Percentiles rank a stretch among this genome's conserved stretches.
Conservation (phyloP, 129 eudicot species). For the Calendula officinalis region DNA sequence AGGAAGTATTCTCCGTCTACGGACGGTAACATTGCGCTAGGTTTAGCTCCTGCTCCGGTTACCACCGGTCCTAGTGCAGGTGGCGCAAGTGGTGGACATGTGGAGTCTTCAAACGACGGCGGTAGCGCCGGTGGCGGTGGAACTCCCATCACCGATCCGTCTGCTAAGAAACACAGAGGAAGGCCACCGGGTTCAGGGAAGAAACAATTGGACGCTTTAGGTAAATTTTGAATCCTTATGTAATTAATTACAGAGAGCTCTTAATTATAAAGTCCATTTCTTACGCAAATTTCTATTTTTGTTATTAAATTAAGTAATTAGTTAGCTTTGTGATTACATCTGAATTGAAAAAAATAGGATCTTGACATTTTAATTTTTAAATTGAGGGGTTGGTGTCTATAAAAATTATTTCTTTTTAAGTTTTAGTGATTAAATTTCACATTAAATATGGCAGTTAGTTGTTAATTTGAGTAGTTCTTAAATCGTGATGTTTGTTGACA, state of each 20-base stretch:
- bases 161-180: slow-evolving; percentile 52
- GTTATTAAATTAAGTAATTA: slow-evolving; percentile 1
- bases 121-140: slow-evolving; percentile 29
- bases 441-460: slow-evolving; percentile 15
- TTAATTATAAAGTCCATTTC: neutral
- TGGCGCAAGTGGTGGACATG: slow-evolving; percentile 29
- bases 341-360: slow-evolving; percentile 5
- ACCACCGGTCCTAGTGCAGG: slow-evolving; percentile 21
- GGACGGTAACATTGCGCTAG: slow-evolving; percentile 31
- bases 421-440: neutral
- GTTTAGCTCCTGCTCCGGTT: slow-evolving; percentile 55
- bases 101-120: slow-evolving; percentile 31
- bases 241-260: neutral
- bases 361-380: slow-evolving; percentile 18
- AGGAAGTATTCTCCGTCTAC: slow-evolving; percentile 70
- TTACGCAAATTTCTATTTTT: neutral
- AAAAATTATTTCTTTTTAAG: neutral
- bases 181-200: slow-evolving; percentile 82
- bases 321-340: slow-evolving; percentile 1
- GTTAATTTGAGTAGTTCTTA: neutral
- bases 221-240: slow-evolving; percentile 21
- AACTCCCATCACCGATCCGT: slow-evolving; percentile 33
- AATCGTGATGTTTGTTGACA: slow-evolving; percentile 20
- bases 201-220: slow-evolving; percentile 79
- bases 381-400: slow-evolving; percentile 8